Evolutionary conservation across 73 alveolate genomes (phyloP).

Genomic region (Paramecium biaurelia): DNA sequence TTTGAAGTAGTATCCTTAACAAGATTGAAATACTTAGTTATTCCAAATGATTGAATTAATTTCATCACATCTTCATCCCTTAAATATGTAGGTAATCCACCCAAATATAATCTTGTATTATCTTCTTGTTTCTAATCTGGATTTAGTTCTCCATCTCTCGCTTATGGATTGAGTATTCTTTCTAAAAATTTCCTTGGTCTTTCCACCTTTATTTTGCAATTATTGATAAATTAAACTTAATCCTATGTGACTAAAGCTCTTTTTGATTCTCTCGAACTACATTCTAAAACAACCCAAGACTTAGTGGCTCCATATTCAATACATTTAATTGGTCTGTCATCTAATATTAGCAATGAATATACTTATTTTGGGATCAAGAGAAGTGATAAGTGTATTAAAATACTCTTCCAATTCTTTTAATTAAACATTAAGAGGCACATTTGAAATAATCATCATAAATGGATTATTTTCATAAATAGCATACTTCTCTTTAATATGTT

Average conservation of each 20-base stretch:
- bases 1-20: slow-evolving; percentile 77
- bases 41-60: slow-evolving; percentile 91
- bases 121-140: slow-evolving; percentile 60
- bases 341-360: background rate
- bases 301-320: slow-evolving; percentile 51
- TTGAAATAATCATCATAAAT: slow-evolving; percentile 33
- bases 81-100: slow-evolving; percentile 86
- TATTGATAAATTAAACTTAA: slow-evolving; percentile 15
- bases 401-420: slow-evolving; percentile 40
- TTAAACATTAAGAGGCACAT: slow-evolving; percentile 22
- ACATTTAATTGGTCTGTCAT: slow-evolving; percentile 21
- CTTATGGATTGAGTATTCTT: slow-evolving; percentile 33
- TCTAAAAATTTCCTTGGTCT: slow-evolving; percentile 58
- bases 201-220: slow-evolving; percentile 31
- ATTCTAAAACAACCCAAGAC: slow-evolving; percentile 52
- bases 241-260: background rate
- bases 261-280: slow-evolving; percentile 4
- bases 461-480: slow-evolving; percentile 52
- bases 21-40: slow-evolving; percentile 83
- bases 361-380: slow-evolving; percentile 39
- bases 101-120: slow-evolving; percentile 87
- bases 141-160: slow-evolving; percentile 35
- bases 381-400: slow-evolving; percentile 27
- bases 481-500: slow-evolving; percentile 32
- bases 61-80: slow-evolving; percentile 86